A percentile compares a stretch with the other conserved stretches of the same genome.
phyloP scores from a whole-genome alignment of 495 filamentous ascomycete genomes.

The Cercophora scortea region DNA sequence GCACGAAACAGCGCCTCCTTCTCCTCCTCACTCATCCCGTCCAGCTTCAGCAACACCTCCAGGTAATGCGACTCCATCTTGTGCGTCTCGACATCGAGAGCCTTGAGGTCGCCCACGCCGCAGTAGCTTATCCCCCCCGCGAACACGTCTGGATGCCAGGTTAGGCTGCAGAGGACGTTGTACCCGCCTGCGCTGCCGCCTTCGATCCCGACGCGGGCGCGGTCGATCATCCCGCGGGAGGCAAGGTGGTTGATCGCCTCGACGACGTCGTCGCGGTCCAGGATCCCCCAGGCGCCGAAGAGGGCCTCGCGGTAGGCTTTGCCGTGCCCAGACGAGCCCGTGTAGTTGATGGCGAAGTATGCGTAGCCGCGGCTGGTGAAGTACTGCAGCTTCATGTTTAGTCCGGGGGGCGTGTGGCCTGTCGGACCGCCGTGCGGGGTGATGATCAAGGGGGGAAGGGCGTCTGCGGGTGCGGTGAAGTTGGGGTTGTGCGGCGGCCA shows the following conservation, averaged over 20 bases:
- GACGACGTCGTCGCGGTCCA: slow-evolving; percentile 37
- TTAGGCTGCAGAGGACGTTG: slow-evolving; percentile 34
- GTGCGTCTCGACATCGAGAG: slow-evolving; percentile 36
- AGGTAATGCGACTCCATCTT: slow-evolving; percentile 47
- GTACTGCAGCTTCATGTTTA: slow-evolving; percentile 35
- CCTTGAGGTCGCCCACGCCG: slow-evolving; percentile 38
- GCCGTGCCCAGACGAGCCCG: slow-evolving; percentile 41
- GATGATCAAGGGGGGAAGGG: slow-evolving; percentile 37
- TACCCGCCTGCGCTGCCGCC: slow-evolving; percentile 45
- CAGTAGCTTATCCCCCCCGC: slow-evolving; percentile 36
- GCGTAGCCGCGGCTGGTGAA: slow-evolving; percentile 46
- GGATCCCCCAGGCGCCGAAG: slow-evolving; percentile 34
- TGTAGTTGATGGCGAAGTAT: slow-evolving; percentile 40
- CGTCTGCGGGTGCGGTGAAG: slow-evolving; percentile 18
- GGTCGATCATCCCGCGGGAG: slow-evolving; percentile 23
- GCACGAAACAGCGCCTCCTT: slow-evolving; percentile 28
- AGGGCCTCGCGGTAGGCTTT: slow-evolving; percentile 38
- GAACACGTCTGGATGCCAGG: slow-evolving; percentile 19
- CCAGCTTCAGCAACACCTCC: slow-evolving; percentile 27
- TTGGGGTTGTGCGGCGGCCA: slow-evolving; percentile 37
- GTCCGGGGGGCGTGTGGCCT: slow-evolving; percentile 21
- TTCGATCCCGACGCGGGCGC: slow-evolving; percentile 33
- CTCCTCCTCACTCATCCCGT: slow-evolving; percentile 21
- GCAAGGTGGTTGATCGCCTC: slow-evolving; percentile 35
- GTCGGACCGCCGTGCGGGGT: slow-evolving; percentile 45